Conservation (phyloP, 2,329 filamentous ascomycete genomes). For the Endocalyx cinctus region DNA sequence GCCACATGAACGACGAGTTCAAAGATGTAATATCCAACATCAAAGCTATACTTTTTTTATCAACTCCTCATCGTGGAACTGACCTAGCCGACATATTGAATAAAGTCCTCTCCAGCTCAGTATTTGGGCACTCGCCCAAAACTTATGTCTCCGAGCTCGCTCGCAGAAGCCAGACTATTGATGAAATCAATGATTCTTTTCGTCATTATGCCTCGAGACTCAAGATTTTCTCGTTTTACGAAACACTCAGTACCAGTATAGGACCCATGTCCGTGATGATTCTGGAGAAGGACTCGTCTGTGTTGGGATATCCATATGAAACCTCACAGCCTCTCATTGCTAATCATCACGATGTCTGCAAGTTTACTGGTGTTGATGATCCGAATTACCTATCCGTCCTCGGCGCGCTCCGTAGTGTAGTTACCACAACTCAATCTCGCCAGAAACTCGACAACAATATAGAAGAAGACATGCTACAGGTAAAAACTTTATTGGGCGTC, state of each 20-base stretch:
- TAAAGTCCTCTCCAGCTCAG: slow-evolving; percentile 10
- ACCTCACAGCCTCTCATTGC: slow-evolving; percentile 18
- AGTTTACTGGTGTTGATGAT: slow-evolving; percentile 17
- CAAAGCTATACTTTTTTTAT: slow-evolving; percentile 18
- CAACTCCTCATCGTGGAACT: slow-evolving; percentile 22
- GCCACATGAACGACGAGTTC: slow-evolving; percentile 17
- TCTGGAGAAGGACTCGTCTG: slow-evolving; percentile 20
- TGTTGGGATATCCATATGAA: slow-evolving; percentile 24
- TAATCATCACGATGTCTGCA: slow-evolving; percentile 27
- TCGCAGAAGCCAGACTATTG: slow-evolving; percentile 13
- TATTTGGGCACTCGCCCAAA: slow-evolving; percentile 16
- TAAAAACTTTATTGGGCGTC: neutral
- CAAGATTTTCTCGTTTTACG: slow-evolving; percentile 31
- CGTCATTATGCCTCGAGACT: slow-evolving; percentile 22
- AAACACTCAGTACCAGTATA: slow-evolving; percentile 22
- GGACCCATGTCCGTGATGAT: slow-evolving; percentile 11
- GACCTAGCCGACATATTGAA: slow-evolving; percentile 19
- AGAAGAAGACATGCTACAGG: slow-evolving; percentile 1
- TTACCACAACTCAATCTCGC: slow-evolving; percentile 1
- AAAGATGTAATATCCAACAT: slow-evolving; percentile 12
- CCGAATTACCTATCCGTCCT: slow-evolving; percentile 13
- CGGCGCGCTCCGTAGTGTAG: too few relatives aligned
- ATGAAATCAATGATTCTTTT: slow-evolving; percentile 31
- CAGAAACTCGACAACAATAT: neutral
- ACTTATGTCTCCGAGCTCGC: slow-evolving; percentile 22